Conservation (phyloP, 495 filamentous ascomycete genomes). For the Elasticomyces elasticus region DNA sequence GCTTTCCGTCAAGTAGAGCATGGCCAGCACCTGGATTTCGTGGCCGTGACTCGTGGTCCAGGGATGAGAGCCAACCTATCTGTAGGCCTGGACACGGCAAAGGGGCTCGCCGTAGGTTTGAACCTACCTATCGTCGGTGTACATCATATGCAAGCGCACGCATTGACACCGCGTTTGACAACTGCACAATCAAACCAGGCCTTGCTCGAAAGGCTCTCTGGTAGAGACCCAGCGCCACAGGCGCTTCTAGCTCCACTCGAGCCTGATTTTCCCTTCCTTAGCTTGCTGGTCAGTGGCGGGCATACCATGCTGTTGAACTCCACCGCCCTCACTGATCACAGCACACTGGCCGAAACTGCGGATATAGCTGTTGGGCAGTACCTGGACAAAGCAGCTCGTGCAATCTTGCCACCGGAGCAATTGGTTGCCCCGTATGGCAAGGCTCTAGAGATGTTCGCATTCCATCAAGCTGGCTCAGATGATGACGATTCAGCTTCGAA, state of each 20-base stretch:
- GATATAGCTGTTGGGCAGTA: constrained; percentile 79
- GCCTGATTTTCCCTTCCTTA: constrained; percentile 69
- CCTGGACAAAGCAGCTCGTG: constrained; percentile 75
- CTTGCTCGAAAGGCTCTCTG: background rate
- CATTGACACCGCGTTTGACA: constrained; percentile 76
- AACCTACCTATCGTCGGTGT: constrained; percentile 71
- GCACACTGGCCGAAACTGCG: constrained; percentile 54
- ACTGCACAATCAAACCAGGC: constrained; percentile 33
- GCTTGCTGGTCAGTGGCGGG: constrained; percentile 83
- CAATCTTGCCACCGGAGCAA: constrained; percentile 49
- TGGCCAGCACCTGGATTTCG: constrained; percentile 44
- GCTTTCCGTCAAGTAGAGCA: background rate
- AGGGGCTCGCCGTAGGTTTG: constrained; percentile 78
- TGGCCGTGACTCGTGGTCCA: constrained; percentile 79
- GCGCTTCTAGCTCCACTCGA: background rate
- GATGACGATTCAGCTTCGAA: no score
- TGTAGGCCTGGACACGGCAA: constrained; percentile 72
- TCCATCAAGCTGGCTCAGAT: no score
- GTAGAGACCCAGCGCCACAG: no score
- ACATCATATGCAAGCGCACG: constrained; percentile 96
- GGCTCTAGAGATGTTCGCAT: constrained; percentile 67
- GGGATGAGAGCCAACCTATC: constrained; percentile 72
- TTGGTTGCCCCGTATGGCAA: constrained; percentile 53
- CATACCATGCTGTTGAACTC: constrained; percentile 82
- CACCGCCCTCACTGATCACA: constrained; percentile 51